phyloP scores from a whole-genome alignment of 192 early-diverging fungal genomes.

The Coemansia furcata region DNA sequence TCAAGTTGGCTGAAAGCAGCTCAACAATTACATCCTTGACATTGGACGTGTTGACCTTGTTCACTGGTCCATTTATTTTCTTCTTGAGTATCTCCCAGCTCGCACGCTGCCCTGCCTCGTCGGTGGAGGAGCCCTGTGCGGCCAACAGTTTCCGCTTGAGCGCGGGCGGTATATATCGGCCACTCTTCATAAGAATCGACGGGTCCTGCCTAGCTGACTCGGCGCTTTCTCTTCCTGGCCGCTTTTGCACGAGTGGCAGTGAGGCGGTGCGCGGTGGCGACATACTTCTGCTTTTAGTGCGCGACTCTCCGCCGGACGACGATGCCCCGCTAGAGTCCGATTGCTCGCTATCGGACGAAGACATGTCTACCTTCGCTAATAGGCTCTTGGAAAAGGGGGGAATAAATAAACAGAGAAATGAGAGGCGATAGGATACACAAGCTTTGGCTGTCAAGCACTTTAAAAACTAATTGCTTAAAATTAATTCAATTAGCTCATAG shows the following conservation, averaged over 20 bases:
- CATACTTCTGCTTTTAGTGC: not conserved
- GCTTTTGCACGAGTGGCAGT: not conserved
- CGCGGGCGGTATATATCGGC: conserved; percentile 79
- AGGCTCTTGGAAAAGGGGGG: not conserved
- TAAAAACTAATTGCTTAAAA: not conserved
- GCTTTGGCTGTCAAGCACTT: not conserved
- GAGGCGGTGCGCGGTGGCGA: not conserved
- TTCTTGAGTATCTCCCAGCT: conserved; percentile 95
- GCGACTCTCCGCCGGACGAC: not conserved
- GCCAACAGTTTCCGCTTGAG: conserved; percentile 62
- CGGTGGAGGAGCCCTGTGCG: conserved; percentile 15
- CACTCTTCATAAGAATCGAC: conserved; percentile 4
- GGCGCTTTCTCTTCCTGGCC: not conserved
- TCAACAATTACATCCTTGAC: conserved; percentile 88
- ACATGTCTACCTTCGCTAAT: not conserved
- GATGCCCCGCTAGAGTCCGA: conserved; percentile 1
- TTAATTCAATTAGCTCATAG: not conserved
- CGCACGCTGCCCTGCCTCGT: conserved; percentile 66
- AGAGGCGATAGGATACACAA: too few species aligned
- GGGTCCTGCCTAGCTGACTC: not conserved
- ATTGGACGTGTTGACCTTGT: conserved; percentile 91
- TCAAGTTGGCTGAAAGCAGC: conserved; percentile 85
- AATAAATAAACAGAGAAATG: not conserved
- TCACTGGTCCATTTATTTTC: conserved; percentile 90
- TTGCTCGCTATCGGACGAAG: conserved; percentile 3